Base-by-base conservation (phyloP, 2,329 filamentous ascomycete genomes). In the Gaeumannomyces tritici region DNA sequence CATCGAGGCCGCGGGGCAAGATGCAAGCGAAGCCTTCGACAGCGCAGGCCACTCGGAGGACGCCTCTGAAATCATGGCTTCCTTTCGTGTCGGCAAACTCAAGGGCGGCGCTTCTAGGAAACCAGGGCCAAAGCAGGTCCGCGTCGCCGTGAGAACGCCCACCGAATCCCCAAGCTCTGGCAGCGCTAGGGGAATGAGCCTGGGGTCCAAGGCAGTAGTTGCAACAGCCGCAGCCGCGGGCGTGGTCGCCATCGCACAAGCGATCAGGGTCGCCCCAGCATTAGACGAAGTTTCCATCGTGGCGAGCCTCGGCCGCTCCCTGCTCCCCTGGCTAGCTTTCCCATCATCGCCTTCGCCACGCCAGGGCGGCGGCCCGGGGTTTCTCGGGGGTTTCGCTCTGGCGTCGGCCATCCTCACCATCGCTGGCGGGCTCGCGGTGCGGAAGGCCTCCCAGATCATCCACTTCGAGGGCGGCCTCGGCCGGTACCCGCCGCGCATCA, bases 31-130 rank as follows among this genome's bases (percentile, higher is more conserved):
- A 71, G 88, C 86, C 55, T 95, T 93, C 70, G 90, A 95, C 76
- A 89, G 93, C 70, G 89, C 91, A 51, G 90, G 90, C 57, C 91
- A 96, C 78, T 91, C 88, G 58, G 89, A 91, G 28, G 79, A 81
- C 62, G 78, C 78, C 3, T 72, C 69, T 60, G 77, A 79, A 54
- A 75, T 78, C 35, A 51, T 63, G 33, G 70, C 70, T 2, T 64
- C 69, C 15, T 77, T 71, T 61, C 66, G 66, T 55, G 59, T 80
- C 42, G 78, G 77, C 24, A 72, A 70, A 33, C 69, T 76, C 62
- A 74, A 73, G 61, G 74, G 73, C 54, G 69, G 63, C 18, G 29
- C n/a, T 42, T 35, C 61, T 62, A 42, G 57, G 55, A 62, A 62
- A 55, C 51, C 57, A n/a, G 61, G 59, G 9, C 35, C 59, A n/a